Base-by-base conservation (phyloP, 2,329 filamentous ascomycete genomes). In the Trichoderma aggressivum region DNA sequence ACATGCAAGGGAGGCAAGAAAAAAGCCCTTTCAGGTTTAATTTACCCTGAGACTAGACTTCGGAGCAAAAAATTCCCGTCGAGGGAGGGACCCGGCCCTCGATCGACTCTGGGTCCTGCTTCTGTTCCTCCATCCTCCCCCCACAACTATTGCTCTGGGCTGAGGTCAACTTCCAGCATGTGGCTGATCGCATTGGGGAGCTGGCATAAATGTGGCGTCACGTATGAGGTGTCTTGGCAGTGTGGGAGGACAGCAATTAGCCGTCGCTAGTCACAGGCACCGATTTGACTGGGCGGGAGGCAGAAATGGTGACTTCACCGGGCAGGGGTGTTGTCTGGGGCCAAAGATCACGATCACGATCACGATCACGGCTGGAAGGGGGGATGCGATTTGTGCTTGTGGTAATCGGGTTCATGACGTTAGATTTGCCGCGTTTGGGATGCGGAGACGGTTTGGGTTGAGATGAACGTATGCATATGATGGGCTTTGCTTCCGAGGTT, bases 251-350 rank as follows among this genome's bases (percentile, higher is more conserved):
- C 2, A 24, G 47, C 12, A 58, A 58, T 59, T 59, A 59, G 56
- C 56, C 56, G 56, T 59, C 56, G 56, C 56, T 59, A 59, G 47
- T 21, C 1, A 53, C n/a, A 21, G 47, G 47, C 47, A 53, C 21
- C 21, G 63, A 36, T 32, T 59, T 53, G 63, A 30, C 24, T 28
- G 64, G 53, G 26, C 26, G 34, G 47, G 53, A 47, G 18, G 6
- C 7, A 24, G 8, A 50, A 59, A 34, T 50, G 65, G 55, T 68
- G 65, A 68, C 65, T 68, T 68, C 65, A 68, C 55, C n/a, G 30
- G 30, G 55, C 65, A 47, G 39, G 65, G 65, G 39, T 60, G 24
- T 14, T 47, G 36, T 39, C 36, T 43, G 39, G 26, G 21, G 26
- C n/a, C 26, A 24, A 18, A 36, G 62, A 65, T 55, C 62, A 36